These are phyloP conservation scores for Tulasnella sp. DNA, from an alignment of 768 basidiomycete species.

Conservation along the genomic window DNA sequence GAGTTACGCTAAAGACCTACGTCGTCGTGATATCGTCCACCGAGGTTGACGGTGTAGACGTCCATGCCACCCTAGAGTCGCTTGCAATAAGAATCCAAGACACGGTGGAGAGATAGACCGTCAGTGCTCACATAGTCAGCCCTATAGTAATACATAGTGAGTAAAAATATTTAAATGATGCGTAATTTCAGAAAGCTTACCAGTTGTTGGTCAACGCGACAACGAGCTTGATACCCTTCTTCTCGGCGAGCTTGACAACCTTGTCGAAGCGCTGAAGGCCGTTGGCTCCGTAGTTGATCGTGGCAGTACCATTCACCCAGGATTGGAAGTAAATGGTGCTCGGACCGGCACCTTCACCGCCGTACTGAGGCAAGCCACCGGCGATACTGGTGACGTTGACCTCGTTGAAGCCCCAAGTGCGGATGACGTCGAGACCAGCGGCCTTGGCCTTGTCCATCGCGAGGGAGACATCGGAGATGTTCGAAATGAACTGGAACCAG, in stretches of 20 bases:
- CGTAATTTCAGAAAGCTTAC: neutral
- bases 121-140: neutral
- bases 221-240: slow-evolving; percentile 17
- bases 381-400: slow-evolving; percentile 13
- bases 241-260: slow-evolving; percentile 14
- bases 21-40: slow-evolving; percentile 16
- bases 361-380: slow-evolving; percentile 14
- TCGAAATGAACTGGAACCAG: slow-evolving; percentile 13
- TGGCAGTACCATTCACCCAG: slow-evolving; percentile 11
- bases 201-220: slow-evolving; percentile 18
- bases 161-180: neutral
- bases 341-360: slow-evolving; percentile 13
- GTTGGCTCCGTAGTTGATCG: slow-evolving; percentile 14
- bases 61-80: slow-evolving; percentile 16
- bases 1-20: neutral
- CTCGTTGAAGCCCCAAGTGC: slow-evolving; percentile 17
- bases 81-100: neutral
- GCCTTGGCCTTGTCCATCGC: slow-evolving; percentile 16
- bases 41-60: slow-evolving; percentile 15
- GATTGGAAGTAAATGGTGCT: slow-evolving; percentile 13
- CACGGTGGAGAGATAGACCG: neutral
- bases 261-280: slow-evolving; percentile 16
- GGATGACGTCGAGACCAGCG: slow-evolving; percentile 10
- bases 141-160: neutral
- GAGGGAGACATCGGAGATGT: slow-evolving; percentile 13